phyloP scores from a whole-genome alignment of 108 stramenopile genomes.

The Poteriospumella lacustris region DNA sequence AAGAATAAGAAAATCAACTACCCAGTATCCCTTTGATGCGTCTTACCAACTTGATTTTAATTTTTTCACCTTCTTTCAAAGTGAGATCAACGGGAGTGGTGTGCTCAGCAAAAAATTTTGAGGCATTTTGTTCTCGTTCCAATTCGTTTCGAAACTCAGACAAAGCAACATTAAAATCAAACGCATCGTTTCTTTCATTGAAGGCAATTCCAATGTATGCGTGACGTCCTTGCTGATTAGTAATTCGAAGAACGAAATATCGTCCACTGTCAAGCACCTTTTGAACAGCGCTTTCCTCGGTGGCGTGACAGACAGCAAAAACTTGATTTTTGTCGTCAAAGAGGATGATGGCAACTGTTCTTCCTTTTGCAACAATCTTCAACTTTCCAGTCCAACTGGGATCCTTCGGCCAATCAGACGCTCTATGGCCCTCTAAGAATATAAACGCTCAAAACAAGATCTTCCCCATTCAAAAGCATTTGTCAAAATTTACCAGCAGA shows the following conservation, averaged over 20 bases:
- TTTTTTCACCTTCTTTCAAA: conserved; percentile 84
- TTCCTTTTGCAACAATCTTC: conserved; percentile 76
- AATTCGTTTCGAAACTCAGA: conserved; percentile 63
- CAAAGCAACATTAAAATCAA: conserved; percentile 92
- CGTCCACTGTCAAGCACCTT: conserved; percentile 76
- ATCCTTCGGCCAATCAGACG: conserved; percentile 14
- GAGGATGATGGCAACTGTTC: conserved; percentile 66
- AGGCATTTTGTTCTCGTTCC: conserved; percentile 40
- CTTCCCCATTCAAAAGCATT: too few species aligned
- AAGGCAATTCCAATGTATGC: conserved; percentile 95
- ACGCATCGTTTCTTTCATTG: conserved; percentile 92
- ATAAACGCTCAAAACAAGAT: too few species aligned
- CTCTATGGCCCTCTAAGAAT: neutral
- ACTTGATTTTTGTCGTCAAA: conserved; percentile 60
- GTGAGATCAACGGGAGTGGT: conserved; percentile 67
- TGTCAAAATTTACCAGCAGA: neutral
- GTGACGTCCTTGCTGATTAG: conserved; percentile 77
- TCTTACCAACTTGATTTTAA: conserved; percentile 53
- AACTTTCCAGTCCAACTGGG: conserved; percentile 65
- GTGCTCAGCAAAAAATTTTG: conserved; percentile 36
- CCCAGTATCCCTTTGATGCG: too few species aligned
- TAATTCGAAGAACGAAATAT: conserved; percentile 72
- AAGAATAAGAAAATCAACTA: too few species aligned
- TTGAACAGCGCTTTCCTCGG: conserved; percentile 64
- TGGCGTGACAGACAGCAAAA: conserved; percentile 79